These are phyloP conservation scores for Blechomonas ayalai DNA, from an alignment of 208 protist species.

Conservation along the genomic window DNA sequence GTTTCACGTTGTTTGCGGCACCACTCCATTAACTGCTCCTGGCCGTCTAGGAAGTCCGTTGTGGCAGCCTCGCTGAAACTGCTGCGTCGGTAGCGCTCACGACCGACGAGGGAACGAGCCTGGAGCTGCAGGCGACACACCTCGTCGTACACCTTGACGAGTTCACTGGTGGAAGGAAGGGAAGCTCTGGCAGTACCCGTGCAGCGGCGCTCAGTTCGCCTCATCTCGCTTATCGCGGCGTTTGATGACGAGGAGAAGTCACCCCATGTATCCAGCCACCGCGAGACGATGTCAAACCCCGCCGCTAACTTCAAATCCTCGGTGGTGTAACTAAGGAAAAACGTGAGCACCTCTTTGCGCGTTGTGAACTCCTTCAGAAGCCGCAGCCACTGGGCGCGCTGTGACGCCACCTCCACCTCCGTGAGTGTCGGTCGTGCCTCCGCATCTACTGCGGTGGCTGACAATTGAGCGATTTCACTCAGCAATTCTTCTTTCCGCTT, in stretches of 20 bases:
- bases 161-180: conserved; percentile 26
- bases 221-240: conserved; percentile 24
- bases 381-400: conserved; percentile 19
- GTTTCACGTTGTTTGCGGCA: conserved; percentile 72
- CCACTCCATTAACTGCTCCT: conserved; percentile 62
- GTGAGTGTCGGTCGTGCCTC: not conserved
- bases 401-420: conserved; percentile 8
- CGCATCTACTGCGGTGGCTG: not conserved
- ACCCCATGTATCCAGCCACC: conserved; percentile 57
- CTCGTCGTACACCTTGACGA: conserved; percentile 50
- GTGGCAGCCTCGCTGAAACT: conserved; percentile 37
- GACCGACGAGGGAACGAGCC: conserved; percentile 53
- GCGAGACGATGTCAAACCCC: conserved; percentile 31
- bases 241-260: conserved; percentile 35
- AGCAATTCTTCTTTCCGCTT: conserved; percentile 5
- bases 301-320: conserved; percentile 37
- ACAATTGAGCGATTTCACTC: conserved; percentile 9
- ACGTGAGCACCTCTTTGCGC: conserved; percentile 39
- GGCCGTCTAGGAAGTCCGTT: conserved; percentile 55
- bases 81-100: conserved; percentile 48
- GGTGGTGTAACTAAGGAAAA: conserved; percentile 33
- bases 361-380: conserved; percentile 38
- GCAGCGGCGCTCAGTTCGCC: conserved; percentile 18
- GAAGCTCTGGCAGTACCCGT: conserved; percentile 1
- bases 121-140: conserved; percentile 69